Evolutionary conservation across 345 rosid species (phyloP).

Genomic region (Iberis pinnata): DNA sequence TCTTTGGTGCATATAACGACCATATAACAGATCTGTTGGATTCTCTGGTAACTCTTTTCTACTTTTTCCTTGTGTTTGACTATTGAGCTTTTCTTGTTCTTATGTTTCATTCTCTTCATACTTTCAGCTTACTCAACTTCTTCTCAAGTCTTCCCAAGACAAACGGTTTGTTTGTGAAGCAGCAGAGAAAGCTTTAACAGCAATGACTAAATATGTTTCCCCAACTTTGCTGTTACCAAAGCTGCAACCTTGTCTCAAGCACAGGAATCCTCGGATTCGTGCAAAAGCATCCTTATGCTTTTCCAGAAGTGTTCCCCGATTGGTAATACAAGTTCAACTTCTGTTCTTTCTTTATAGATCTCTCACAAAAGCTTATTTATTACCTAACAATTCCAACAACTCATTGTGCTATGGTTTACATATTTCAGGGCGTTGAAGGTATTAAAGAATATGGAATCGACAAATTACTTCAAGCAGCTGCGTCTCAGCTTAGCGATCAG

Average conservation of each 20-base stretch:
- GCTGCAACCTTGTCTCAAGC: conserved; percentile 73
- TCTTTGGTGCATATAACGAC: conserved; percentile 65
- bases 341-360: neutral
- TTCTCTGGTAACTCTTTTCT: conserved; percentile 50
- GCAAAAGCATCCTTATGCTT: conserved; percentile 90
- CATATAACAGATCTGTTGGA: conserved; percentile 63
- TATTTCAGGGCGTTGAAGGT: conserved; percentile 74
- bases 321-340: conserved; percentile 47
- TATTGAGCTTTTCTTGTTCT: neutral
- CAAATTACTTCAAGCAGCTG: conserved; percentile 69
- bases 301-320: conserved; percentile 63
- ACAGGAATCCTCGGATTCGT: conserved; percentile 82
- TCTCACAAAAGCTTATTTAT: conserved; percentile 6
- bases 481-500: conserved; percentile 86
- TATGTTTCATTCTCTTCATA: conserved; percentile 11
- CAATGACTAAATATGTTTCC: conserved; percentile 71
- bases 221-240: conserved; percentile 57
- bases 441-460: conserved; percentile 74
- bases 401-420: neutral
- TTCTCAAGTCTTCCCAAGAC: conserved; percentile 93
- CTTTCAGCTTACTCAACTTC: conserved; percentile 81
- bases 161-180: conserved; percentile 95
- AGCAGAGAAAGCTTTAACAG: conserved; percentile 72
- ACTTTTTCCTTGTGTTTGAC: neutral
- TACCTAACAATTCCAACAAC: neutral